Percentiles rank a stretch among this genome's conserved stretches.
Evolutionary conservation across 345 rosid species (phyloP).

Genomic region (Gossypium australe): DNA sequence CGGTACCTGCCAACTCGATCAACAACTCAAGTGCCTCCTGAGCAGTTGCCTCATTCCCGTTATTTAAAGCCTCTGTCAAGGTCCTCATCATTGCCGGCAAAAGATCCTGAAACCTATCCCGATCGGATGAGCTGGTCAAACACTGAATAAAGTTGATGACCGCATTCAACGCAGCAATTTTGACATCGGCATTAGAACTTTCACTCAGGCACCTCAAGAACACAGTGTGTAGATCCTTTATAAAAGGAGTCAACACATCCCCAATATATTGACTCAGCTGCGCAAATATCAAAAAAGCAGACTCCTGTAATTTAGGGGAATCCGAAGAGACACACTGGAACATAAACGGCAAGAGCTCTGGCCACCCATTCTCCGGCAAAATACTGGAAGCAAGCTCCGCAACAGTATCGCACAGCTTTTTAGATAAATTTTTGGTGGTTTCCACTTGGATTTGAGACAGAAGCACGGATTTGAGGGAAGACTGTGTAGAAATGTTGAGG

Average conservation of each 20-base stretch:
- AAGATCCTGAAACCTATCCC: constrained; percentile 95
- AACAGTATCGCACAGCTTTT: constrained; percentile 90
- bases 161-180: constrained; percentile 89
- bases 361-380: constrained; percentile 86
- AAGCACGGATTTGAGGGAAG: constrained; percentile 71
- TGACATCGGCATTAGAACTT: constrained; percentile 62
- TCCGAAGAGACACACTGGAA: constrained; percentile 88
- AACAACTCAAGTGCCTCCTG: constrained; percentile 93
- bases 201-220: constrained; percentile 70
- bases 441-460: constrained; percentile 74
- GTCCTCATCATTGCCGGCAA: constrained; percentile 92
- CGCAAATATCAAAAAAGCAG: constrained; percentile 83
- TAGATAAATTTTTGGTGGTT: constrained; percentile 62
- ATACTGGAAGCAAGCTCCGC: constrained; percentile 93
- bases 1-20: constrained; percentile 94
- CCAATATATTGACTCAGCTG: constrained; percentile 92
- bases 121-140: constrained; percentile 53
- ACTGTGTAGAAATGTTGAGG: constrained; percentile 63
- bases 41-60: constrained; percentile 86
- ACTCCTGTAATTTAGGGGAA: constrained; percentile 78
- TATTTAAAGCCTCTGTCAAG: constrained; percentile 82
- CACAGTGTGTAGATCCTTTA: constrained; percentile 79
- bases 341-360: constrained; percentile 90
- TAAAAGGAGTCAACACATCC: constrained; percentile 65
- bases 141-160: constrained; percentile 94